phyloP scores from a whole-genome alignment of 1,284 basidiomycete genomes.

The Irpex sp. region DNA sequence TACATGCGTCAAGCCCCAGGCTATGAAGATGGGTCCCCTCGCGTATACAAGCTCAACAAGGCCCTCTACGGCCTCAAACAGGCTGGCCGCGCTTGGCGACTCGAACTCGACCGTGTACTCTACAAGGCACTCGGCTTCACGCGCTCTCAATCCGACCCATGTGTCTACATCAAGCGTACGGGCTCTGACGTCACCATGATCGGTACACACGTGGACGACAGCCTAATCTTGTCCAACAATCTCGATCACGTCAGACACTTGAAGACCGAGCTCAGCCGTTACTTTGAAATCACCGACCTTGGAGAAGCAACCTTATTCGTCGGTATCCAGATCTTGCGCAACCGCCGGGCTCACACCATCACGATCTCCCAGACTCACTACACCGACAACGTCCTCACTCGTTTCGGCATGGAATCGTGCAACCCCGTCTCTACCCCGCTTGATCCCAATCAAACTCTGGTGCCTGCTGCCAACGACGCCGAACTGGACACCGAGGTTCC shows the following conservation, averaged over 20 bases:
- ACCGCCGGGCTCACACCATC: conserved; percentile 17
- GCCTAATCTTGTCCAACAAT: conserved; percentile 1
- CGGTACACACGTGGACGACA: conserved; percentile 25
- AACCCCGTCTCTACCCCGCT: conserved; percentile 18
- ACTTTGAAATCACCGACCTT: conserved; percentile 23
- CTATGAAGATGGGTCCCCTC: conserved; percentile 21
- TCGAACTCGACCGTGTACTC: conserved; percentile 14
- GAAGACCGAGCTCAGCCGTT: conserved; percentile 11
- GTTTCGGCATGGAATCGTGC: conserved; percentile 15
- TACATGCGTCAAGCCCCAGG: conserved; percentile 34
- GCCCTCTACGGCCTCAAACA: conserved; percentile 30
- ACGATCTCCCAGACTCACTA: conserved; percentile 24
- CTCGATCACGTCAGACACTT: background rate
- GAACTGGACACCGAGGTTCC: conserved; percentile 9
- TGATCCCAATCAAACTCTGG: conserved; percentile 14
- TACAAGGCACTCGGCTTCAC: background rate
- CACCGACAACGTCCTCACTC: conserved; percentile 16
- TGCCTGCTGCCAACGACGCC: conserved; percentile 5
- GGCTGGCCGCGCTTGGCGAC: conserved; percentile 25
- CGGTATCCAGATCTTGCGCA: conserved; percentile 23
- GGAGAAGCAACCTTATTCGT: conserved; percentile 19
- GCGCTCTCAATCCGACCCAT: conserved; percentile 16
- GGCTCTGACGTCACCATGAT: conserved; percentile 2
- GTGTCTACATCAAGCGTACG: conserved; percentile 14
- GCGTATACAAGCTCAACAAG: conserved; percentile 16